Conservation (phyloP, 164 flowering plant species). For the Aristolochia contorta region DNA sequence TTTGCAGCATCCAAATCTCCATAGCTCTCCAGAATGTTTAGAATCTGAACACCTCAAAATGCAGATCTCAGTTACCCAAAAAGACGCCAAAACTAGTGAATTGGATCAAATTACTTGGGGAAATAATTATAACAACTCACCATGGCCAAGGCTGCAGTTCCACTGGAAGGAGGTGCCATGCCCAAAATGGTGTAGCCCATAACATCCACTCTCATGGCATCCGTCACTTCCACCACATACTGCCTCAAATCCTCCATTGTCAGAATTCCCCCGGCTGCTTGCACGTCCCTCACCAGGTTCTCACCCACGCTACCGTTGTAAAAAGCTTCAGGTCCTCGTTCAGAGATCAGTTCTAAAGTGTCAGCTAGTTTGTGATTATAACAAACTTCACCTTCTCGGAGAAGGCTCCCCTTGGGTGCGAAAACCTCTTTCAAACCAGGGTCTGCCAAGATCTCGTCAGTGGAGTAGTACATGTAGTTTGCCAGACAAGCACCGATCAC, state of each 20-base stretch:
- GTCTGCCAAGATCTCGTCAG: slow-evolving; percentile 35
- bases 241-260: slow-evolving; percentile 81
- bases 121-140: slow-evolving; percentile 27
- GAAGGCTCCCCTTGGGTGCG: slow-evolving; percentile 64
- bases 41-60: slow-evolving; percentile 61
- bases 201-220: slow-evolving; percentile 51
- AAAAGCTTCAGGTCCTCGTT: slow-evolving; percentile 68
- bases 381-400: slow-evolving; percentile 64
- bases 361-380: slow-evolving; percentile 57
- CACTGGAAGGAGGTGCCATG: slow-evolving; percentile 99
- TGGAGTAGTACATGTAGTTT: slow-evolving; percentile 3
- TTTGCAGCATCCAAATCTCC: slow-evolving; percentile 34
- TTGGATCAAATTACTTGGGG: no score
- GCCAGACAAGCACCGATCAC: slow-evolving; percentile 46
- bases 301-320: slow-evolving; percentile 71
- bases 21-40: slow-evolving; percentile 69
- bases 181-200: slow-evolving; percentile 75
- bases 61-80: background rate
- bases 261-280: slow-evolving; percentile 73
- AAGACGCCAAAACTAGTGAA: background rate
- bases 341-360: slow-evolving; percentile 55
- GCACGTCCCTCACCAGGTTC: slow-evolving; percentile 66
- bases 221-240: slow-evolving; percentile 53
- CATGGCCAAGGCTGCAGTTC: slow-evolving; percentile 72
- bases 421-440: slow-evolving; percentile 56